phyloP scores from a whole-genome alignment of 2,329 filamentous ascomycete species.

The Ophiocordyceps camponoti-leonardi region DNA sequence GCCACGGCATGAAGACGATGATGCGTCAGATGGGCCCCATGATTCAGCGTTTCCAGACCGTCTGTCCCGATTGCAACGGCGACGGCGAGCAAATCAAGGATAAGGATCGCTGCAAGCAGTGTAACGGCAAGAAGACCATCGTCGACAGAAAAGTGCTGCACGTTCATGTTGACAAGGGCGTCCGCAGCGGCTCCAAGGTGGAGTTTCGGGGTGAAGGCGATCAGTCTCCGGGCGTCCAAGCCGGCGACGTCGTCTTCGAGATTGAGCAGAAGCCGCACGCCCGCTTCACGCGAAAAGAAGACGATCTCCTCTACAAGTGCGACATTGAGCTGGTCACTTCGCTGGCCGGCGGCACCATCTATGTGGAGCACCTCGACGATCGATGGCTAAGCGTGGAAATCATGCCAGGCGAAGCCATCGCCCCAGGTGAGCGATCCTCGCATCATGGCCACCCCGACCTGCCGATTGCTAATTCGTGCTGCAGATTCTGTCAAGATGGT shows the following conservation, averaged over 20 bases:
- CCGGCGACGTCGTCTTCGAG: slow-evolving; percentile 94
- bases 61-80: slow-evolving; percentile 94
- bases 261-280: slow-evolving; percentile 98
- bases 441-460: not conserved
- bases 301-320: slow-evolving; percentile 87
- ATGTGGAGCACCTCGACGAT: slow-evolving; percentile 92
- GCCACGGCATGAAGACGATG: slow-evolving; percentile 98
- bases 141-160: slow-evolving; percentile 97
- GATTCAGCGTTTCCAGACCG: slow-evolving; percentile 99
- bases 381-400: slow-evolving; percentile 92
- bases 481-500: slow-evolving; percentile 83
- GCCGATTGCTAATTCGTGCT: slow-evolving; percentile 1
- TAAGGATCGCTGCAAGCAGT: slow-evolving; percentile 94
- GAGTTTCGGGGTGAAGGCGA: slow-evolving; percentile 96
- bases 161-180: slow-evolving; percentile 90
- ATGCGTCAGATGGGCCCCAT: slow-evolving; percentile 99
- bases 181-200: slow-evolving; percentile 86
- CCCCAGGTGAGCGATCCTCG: slow-evolving; percentile 50
- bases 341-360: slow-evolving; percentile 76
- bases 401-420: slow-evolving; percentile 83
- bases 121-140: slow-evolving; percentile 92
- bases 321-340: slow-evolving; percentile 94
- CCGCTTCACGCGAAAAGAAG: slow-evolving; percentile 88
- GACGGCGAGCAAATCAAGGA: slow-evolving; percentile 95
- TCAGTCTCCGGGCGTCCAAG: slow-evolving; percentile 80